These are phyloP conservation scores for Usnea hakonensis DNA, from an alignment of 495 filamentous ascomycete species.

Conservation along the genomic window DNA sequence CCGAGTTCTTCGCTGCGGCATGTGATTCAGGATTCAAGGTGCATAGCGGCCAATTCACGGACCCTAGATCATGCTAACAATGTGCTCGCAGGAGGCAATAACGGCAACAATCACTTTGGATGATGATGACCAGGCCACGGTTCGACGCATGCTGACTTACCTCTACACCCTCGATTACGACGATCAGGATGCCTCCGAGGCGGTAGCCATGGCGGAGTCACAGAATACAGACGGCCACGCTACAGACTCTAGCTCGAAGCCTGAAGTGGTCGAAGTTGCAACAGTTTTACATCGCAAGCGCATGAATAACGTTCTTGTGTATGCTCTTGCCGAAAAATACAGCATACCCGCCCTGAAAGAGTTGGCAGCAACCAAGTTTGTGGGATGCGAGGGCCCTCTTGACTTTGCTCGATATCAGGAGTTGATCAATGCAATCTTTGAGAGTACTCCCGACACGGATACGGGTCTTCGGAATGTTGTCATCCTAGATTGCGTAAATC, in stretches of 20 bases:
- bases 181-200: neutral
- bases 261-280: neutral
- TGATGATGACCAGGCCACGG: neutral
- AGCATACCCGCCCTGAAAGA: neutral
- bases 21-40: slow-evolving; percentile 28
- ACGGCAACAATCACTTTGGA: slow-evolving; percentile 6
- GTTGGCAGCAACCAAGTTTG: neutral
- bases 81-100: neutral
- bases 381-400: neutral
- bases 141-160: slow-evolving; percentile 5
- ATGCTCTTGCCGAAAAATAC: slow-evolving; percentile 6
- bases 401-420: neutral
- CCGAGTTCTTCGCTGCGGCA: slow-evolving; percentile 27
- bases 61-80: neutral
- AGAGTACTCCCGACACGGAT: neutral
- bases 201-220: neutral
- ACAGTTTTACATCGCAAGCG: neutral
- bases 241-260: neutral
- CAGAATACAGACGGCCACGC: neutral
- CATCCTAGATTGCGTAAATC: neutral
- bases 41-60: neutral
- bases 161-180: slow-evolving; percentile 10
- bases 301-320: slow-evolving; percentile 1
- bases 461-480: neutral
- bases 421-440: neutral